Conservation (phyloP, 208 protist genomes). For the Leishmania amazonensis region DNA sequence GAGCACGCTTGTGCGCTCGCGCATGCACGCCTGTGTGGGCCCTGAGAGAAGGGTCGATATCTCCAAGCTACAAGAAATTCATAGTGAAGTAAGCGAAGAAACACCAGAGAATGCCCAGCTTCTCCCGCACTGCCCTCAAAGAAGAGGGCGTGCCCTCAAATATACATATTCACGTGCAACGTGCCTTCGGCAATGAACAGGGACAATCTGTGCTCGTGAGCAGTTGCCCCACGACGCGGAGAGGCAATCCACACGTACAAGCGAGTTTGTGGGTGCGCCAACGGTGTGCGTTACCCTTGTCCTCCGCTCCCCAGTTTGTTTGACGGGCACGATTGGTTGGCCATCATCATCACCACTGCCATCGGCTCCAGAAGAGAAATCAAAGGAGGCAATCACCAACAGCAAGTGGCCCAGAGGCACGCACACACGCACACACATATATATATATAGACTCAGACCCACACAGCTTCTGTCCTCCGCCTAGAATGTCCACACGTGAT, state of each 20-base stretch:
- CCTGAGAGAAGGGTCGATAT: background rate
- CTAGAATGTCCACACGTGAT: constrained; percentile 50
- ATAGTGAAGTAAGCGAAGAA: constrained; percentile 7
- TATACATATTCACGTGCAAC: too few relatives aligned
- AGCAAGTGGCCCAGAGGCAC: background rate
- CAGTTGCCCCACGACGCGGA: background rate
- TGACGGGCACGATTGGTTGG: background rate
- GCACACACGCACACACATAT: background rate
- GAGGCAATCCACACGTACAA: background rate
- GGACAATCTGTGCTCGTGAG: background rate
- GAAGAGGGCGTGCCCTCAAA: too few relatives aligned
- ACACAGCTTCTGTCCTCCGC: background rate
- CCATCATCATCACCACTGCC: background rate
- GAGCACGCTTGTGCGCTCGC: background rate
- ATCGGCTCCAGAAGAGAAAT: background rate
- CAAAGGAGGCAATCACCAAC: background rate
- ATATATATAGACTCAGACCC: background rate
- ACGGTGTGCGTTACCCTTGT: background rate
- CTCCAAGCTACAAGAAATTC: background rate
- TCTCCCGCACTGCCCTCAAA: too few relatives aligned
- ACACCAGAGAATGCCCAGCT: background rate
- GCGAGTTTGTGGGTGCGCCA: background rate
- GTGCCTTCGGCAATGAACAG: background rate
- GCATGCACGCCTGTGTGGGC: background rate
- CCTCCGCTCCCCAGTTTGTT: background rate